Base-by-base conservation (phyloP, 805 yeast species). In the Cyberlindnera meyerae region DNA sequence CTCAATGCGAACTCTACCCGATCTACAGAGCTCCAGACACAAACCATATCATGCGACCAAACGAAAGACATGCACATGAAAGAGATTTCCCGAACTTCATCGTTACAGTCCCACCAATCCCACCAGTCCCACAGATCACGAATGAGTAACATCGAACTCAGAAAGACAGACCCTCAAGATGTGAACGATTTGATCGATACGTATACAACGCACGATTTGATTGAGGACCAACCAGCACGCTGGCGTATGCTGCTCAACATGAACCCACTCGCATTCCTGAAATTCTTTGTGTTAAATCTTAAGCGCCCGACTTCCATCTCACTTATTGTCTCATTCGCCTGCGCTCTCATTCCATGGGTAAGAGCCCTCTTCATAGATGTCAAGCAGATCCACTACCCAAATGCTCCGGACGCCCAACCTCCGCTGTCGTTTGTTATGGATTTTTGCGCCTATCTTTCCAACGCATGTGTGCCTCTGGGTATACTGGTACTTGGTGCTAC, bases 381-480 rank as follows among this genome's bases (percentile, higher is more conserved):
- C 6, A 43, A 53, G 1, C 70, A 69, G 20, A 49, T 45, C 2
- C 57, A 62, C 6, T 48, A 88, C 18, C 80, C 74, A 2, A 56
- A 70, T 37, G 97, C 97, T 0, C 98, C 98, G 0, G 98, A 90
- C 59, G 66, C 68, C 2, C 69, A 68, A 42, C 97, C 98, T 0
- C 89, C 95, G 4, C 65, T 90, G 29, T 83, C 89, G n/a, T 90
- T 90, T 47, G 45, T 90, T 5, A 83, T 90, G 75, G 96, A 90
- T 54, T 76, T 77, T 43, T 66, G 89, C 1, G 54, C 73, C 8
- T 93, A 89, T 54, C 64, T 93, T 4, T 96, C 95, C 0, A 76
- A 79, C 3, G 96, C 97, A 0, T 79, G 86, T 28, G 97, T 90
- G 21, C 97, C 97, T 3, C 63, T 87, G 37, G 98, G 97, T 4